A percentile compares a stretch with the other conserved stretches of the same genome.
These are phyloP conservation scores for Thyridium curvatum DNA, from an alignment of 2,329 filamentous ascomycete species.

Conservation along the genomic window DNA sequence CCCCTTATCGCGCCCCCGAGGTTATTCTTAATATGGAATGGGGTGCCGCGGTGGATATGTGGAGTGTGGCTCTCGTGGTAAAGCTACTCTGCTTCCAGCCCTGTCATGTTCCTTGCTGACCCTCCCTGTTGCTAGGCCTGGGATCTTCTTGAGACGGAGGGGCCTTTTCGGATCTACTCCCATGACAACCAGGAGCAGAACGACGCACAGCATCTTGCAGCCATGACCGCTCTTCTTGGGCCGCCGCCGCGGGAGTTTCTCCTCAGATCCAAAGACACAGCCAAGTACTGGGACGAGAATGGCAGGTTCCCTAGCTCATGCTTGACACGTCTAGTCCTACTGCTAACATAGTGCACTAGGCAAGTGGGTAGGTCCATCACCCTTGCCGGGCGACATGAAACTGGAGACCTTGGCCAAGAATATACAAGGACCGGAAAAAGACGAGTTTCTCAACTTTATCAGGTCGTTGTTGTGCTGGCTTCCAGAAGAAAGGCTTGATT, in stretches of 20 bases:
- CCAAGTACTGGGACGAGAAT: slow-evolving; percentile 18
- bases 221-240: slow-evolving; percentile 19
- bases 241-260: slow-evolving; percentile 18
- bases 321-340: slow-evolving; percentile 1
- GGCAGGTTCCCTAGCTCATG: slow-evolving; percentile 10
- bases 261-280: slow-evolving; percentile 9
- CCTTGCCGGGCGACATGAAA: slow-evolving; percentile 10
- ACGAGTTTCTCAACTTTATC: slow-evolving; percentile 14
- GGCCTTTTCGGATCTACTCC: slow-evolving; percentile 17
- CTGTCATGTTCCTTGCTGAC: neutral
- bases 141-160: slow-evolving; percentile 14
- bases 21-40: slow-evolving; percentile 28
- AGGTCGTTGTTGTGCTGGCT: slow-evolving; percentile 15
- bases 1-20: slow-evolving; percentile 26
- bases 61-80: slow-evolving; percentile 27
- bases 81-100: slow-evolving; percentile 3
- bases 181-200: slow-evolving; percentile 13
- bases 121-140: slow-evolving; percentile 12
- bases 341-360: slow-evolving; percentile 7
- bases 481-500: slow-evolving; percentile 14
- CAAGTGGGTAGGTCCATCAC: slow-evolving; percentile 16
- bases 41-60: slow-evolving; percentile 25
- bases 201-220: slow-evolving; percentile 18
- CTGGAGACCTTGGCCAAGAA: slow-evolving; percentile 10
- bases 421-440: slow-evolving; percentile 10